Evolutionary conservation across 1,284 basidiomycete species (phyloP).

Genomic region (Ceratobasidium sp.): DNA sequence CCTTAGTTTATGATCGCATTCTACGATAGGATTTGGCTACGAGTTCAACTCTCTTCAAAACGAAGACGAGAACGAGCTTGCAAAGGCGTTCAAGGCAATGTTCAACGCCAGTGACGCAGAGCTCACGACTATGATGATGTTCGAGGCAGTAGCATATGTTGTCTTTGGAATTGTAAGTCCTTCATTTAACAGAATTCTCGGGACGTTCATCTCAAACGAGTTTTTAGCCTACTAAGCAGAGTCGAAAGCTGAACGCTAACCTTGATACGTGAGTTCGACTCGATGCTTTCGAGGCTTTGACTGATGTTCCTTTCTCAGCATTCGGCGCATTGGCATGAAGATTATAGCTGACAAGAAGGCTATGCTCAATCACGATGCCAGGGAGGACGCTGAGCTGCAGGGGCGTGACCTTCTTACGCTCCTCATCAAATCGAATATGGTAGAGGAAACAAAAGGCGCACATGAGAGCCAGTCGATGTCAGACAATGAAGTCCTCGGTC

Average conservation of each 20-base stretch:
- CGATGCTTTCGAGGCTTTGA: not conserved
- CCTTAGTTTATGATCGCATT: not conserved
- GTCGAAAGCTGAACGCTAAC: conserved; percentile 4
- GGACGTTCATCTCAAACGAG: conserved; percentile 1
- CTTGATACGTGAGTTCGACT: conserved; percentile 11
- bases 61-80: conserved; percentile 59
- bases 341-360: conserved; percentile 52
- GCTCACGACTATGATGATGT: conserved; percentile 34
- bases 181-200: conserved; percentile 42
- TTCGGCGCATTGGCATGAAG: conserved; percentile 42
- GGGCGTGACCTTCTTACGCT: conserved; percentile 65
- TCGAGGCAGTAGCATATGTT: conserved; percentile 9
- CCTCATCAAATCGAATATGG: conserved; percentile 74
- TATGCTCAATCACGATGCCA: conserved; percentile 55
- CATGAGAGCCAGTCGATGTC: conserved; percentile 71
- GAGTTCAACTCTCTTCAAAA: conserved; percentile 64
- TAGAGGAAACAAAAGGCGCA: conserved; percentile 60
- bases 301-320: not conserved
- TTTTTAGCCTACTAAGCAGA: conserved; percentile 15
- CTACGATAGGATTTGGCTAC: conserved; percentile 67
- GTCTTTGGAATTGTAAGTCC: conserved; percentile 25
- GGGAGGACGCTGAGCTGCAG: conserved; percentile 47
- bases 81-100: conserved; percentile 58
- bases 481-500: conserved; percentile 79
- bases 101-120: conserved; percentile 48